phyloP scores from a whole-genome alignment of 176 grass and related monocot species.

The Oryza meyeriana region DNA sequence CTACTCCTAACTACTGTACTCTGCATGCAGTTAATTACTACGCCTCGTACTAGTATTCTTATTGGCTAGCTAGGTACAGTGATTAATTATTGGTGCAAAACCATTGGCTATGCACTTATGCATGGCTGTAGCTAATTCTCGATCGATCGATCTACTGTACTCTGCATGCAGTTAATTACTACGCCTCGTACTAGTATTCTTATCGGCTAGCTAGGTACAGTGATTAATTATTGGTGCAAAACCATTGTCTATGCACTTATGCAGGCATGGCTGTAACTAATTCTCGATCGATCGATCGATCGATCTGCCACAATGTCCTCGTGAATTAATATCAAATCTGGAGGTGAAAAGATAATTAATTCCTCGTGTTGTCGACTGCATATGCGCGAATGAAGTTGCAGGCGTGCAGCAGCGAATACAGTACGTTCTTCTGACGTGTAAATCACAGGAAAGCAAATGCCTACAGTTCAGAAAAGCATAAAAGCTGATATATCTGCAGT shows the following conservation, averaged over 20 bases:
- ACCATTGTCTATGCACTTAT: background rate
- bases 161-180: too few relatives aligned
- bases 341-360: background rate
- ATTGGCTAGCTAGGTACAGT: background rate
- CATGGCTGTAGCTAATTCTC: background rate
- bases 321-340: background rate
- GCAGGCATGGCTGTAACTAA: background rate
- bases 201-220: too few relatives aligned
- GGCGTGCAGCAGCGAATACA: background rate
- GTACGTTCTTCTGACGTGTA: background rate
- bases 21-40: too few relatives aligned
- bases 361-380: background rate
- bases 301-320: background rate
- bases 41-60: too few relatives aligned
- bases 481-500: background rate
- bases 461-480: background rate
- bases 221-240: background rate
- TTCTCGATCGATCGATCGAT: too few relatives aligned
- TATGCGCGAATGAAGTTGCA: too few relatives aligned
- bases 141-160: too few relatives aligned
- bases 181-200: too few relatives aligned
- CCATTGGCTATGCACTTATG: background rate
- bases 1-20: background rate
- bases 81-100: background rate
- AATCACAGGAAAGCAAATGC: background rate